Evolutionary conservation across 768 basidiomycete genomes (phyloP).

Genomic region (Termitomyces sp.): DNA sequence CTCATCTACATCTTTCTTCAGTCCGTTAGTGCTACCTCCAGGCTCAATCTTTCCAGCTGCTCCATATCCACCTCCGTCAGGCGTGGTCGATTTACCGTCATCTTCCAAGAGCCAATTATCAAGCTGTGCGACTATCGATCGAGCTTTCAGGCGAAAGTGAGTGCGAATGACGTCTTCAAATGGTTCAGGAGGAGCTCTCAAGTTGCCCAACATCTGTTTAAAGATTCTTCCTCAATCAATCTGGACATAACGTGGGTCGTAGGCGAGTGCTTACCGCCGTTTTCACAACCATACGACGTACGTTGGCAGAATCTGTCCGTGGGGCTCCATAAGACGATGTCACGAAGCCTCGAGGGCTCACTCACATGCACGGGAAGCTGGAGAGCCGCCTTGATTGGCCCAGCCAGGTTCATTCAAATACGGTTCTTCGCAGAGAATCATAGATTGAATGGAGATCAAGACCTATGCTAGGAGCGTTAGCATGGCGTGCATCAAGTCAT

Average conservation of each 20-base stretch:
- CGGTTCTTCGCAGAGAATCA: conserved; percentile 94
- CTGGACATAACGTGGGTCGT: background rate
- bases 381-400: conserved; percentile 67
- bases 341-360: background rate
- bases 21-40: conserved; percentile 48
- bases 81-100: conserved; percentile 56
- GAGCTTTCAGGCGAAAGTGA: conserved; percentile 85
- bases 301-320: conserved; percentile 77
- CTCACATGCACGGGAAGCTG: conserved; percentile 75
- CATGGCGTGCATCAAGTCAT: conserved; percentile 16
- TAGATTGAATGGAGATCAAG: conserved; percentile 91
- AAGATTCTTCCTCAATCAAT: conserved; percentile 7
- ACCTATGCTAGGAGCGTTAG: conserved; percentile 55
- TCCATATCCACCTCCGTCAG: conserved; percentile 48
- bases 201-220: conserved; percentile 79
- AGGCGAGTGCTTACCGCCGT: conserved; percentile 57
- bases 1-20: conserved; percentile 69
- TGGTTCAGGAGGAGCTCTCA: conserved; percentile 78
- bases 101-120: conserved; percentile 75
- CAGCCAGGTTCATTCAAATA: conserved; percentile 92
- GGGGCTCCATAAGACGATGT: background rate
- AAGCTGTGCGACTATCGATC: conserved; percentile 62
- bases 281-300: conserved; percentile 87
- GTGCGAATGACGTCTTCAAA: conserved; percentile 85
- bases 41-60: conserved; percentile 26